phyloP scores from a whole-genome alignment of 352 stramenopile genomes.

The Globisporangium mamillatum region DNA sequence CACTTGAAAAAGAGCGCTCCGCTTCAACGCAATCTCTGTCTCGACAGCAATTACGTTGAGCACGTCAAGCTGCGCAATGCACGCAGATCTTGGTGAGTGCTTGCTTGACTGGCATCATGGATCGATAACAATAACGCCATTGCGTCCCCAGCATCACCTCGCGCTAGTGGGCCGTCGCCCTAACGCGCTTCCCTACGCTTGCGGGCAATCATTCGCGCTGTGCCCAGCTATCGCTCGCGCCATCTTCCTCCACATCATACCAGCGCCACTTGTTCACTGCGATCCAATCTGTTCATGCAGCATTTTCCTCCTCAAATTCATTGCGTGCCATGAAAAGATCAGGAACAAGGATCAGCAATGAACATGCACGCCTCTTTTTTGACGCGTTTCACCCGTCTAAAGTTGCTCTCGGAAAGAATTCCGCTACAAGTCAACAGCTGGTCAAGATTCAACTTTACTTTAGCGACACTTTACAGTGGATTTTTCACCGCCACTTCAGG shows the following conservation, averaged over 20 bases:
- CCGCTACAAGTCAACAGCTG: not conserved
- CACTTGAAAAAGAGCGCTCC: not conserved
- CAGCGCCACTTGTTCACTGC: not conserved
- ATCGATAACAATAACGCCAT: no score
- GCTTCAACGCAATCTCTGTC: not conserved
- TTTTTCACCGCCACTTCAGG: not conserved
- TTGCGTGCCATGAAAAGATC: constrained; percentile 2
- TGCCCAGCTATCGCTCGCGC: not conserved
- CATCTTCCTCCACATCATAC: not conserved
- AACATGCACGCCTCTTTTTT: not conserved
- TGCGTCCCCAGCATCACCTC: no score
- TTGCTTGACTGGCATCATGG: not conserved
- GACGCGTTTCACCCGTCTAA: not conserved
- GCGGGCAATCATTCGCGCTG: no score
- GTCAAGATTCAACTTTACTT: not conserved
- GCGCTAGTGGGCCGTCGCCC: no score
- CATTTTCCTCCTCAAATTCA: not conserved
- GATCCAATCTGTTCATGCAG: not conserved
- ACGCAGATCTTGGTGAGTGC: not conserved
- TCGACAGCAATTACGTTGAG: not conserved
- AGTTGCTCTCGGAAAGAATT: not conserved
- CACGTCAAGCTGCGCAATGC: not conserved
- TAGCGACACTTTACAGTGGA: not conserved
- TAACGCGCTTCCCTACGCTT: not conserved
- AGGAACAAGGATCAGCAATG: constrained; percentile 3